Evolutionary conservation across 768 basidiomycete genomes (phyloP).

Genomic region (Phaeolepiota aurea): DNA sequence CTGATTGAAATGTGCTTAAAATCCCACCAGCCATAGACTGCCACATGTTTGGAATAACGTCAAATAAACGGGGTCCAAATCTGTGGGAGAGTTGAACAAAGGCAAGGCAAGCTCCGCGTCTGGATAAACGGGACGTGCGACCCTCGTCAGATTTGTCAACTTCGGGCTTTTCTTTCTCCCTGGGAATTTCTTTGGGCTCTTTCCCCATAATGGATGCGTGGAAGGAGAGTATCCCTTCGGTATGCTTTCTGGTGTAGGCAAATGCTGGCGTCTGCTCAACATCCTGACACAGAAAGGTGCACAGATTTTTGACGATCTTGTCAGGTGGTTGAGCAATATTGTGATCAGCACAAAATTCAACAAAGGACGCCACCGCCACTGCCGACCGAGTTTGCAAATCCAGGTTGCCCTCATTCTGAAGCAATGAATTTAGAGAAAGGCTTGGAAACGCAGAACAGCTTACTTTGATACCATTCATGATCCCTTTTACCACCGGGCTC

Average conservation of each 20-base stretch:
- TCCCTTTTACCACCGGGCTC: slow-evolving; percentile 91
- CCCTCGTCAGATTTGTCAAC: slow-evolving; percentile 43
- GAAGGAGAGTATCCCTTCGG: slow-evolving; percentile 76
- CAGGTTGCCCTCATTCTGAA: slow-evolving; percentile 77
- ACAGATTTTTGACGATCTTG: slow-evolving; percentile 96
- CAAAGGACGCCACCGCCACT: slow-evolving; percentile 76
- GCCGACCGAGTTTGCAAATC: slow-evolving; percentile 89
- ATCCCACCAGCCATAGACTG: slow-evolving; percentile 81
- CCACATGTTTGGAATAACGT: slow-evolving; percentile 91
- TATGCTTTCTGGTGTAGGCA: slow-evolving; percentile 47
- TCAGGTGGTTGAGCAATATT: slow-evolving; percentile 79
- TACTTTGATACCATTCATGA: slow-evolving; percentile 98
- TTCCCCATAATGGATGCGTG: slow-evolving; percentile 23
- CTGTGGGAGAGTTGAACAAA: slow-evolving; percentile 68
- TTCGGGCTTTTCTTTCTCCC: slow-evolving; percentile 32
- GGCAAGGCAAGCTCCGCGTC: slow-evolving; percentile 80
- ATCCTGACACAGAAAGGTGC: slow-evolving; percentile 94
- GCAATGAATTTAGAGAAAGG: too few species aligned
- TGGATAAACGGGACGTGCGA: slow-evolving; percentile 58
- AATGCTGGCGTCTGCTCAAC: slow-evolving; percentile 86
- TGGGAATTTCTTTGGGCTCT: slow-evolving; percentile 28
- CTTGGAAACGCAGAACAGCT: too few species aligned
- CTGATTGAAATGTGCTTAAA: slow-evolving; percentile 52
- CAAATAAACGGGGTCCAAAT: slow-evolving; percentile 68
- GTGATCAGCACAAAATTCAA: slow-evolving; percentile 73